Evolutionary conservation across 768 basidiomycete species (phyloP), one percentile per base, ranked within the genome.

Genomic region (Stropharia rugosoannulata): DNA sequence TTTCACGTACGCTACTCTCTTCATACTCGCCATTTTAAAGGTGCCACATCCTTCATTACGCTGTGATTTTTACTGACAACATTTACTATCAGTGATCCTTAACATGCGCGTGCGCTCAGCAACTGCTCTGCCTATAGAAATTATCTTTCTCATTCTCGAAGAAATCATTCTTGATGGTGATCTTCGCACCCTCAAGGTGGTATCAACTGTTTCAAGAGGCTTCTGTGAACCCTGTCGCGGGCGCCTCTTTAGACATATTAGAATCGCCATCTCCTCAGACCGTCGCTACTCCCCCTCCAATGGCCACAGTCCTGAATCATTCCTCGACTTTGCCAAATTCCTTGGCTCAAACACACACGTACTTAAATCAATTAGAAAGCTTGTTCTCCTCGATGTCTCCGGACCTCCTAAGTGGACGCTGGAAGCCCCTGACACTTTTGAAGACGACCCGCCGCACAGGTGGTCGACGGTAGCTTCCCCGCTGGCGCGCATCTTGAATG

Each of bases 141-240:
- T 56, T 44, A 19, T 56, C 41, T 39, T 50, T 19, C 48, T 56
- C 19, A 50, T 56, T 6, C 32, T 56, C 41, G 49, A 56, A 5
- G 25, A 56, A 46, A 43, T 56, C 35, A 46, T 50, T 15, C 42
- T 45, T 2, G 41, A 27, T 18, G 43, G 36, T 18, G 55, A 56
- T 46, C 18, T 45, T 18, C 42, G 16, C 11, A 37, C 49, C 19
- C 42, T 56, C 41, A 56, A 56, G 27, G 35, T 19, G 3, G 36
- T 49, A 15, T 56, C 55, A 18, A 38, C 49, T 22, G 48, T 37
- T 25, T 56, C 49, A 12, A 49, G 37, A n/a, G 29, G 8, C 11
- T 56, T 56, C 27, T 22, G 25, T 12, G 32, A 35, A n/a, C n/a
- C n/a, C 12, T 56, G 55, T 19, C 32, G 55, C 18, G n/a, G 42